phyloP scores from a whole-genome alignment of 1,139 yeast species.

The Diutina rugosa region DNA sequence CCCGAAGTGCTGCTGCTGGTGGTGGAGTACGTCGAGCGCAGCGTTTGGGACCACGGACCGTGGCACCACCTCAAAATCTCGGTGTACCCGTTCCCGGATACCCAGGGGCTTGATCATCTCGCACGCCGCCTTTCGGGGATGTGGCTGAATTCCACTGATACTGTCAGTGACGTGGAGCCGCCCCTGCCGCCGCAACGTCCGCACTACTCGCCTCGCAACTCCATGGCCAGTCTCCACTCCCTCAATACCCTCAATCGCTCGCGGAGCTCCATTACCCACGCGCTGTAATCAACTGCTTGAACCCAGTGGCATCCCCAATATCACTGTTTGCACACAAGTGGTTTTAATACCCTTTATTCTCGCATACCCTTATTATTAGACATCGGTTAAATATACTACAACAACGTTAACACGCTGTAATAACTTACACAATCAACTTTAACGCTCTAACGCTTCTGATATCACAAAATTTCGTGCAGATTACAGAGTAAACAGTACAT shows the following conservation, averaged over 20 bases:
- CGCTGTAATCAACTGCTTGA: background rate
- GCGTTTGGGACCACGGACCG: background rate
- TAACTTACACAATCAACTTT: no score
- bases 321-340: no score
- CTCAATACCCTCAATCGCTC: constrained; percentile 28
- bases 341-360: no score
- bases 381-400: no score
- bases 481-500: no score
- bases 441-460: no score
- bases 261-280: constrained; percentile 6
- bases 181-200: background rate
- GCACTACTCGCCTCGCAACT: constrained; percentile 11
- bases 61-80: background rate
- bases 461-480: no score
- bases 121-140: background rate
- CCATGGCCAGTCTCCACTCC: constrained; percentile 29
- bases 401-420: no score
- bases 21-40: background rate
- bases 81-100: background rate
- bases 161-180: background rate
- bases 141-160: background rate
- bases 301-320: no score
- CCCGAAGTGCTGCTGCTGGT: background rate
- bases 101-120: background rate
- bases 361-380: no score